Evolutionary conservation across 2,329 filamentous ascomycete species (phyloP), one percentile per base, ranked within the genome.

Genomic region (Hymenoscyphus occultus): DNA sequence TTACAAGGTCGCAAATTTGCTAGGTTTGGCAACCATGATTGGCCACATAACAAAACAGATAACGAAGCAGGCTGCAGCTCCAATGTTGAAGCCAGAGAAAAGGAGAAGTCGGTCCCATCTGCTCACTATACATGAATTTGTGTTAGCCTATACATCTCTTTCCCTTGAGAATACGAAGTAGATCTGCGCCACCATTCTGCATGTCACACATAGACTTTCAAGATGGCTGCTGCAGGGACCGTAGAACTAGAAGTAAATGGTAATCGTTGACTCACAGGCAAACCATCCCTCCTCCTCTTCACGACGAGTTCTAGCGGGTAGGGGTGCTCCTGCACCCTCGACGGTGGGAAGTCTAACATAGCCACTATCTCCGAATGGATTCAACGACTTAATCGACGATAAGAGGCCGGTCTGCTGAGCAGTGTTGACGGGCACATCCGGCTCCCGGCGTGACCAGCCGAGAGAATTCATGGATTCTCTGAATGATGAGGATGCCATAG

Each of bases 1-100:
- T 90, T 88, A 98, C 95, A 98, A 79, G 70, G 96, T 93, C 63
- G 94, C 93, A 82, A 99, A 97, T 83, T 98, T 99, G 79, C 91
- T 87, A 71, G 94, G 93, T 76, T 85, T 88, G 70, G 92, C 79
- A 71, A 91, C 85, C 71, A 97, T 84, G 67, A 93, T 84, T 63
- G 93, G 93, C 80, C 96, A 94, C 64, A 98, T 83, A 72, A 89
- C 89, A 81, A 98, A 96, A 82, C 91, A 93, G 73, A 96, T 87
- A 77, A 96, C 87, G 82, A 99, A 98, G 82, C 96, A 94, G 71
- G 91, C 92, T 70, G 92, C 83, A 69, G 95, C 93, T 67, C 90
- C 93, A 72, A 97, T 79, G 79, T 97, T 96, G 81, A 94, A 96
- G 75, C 89, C 92, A 70, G 86, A 89, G 79, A 99, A 99, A 74